Conservation (phyloP, 2,329 filamentous ascomycete genomes). For the Penicillium occitanis region DNA sequence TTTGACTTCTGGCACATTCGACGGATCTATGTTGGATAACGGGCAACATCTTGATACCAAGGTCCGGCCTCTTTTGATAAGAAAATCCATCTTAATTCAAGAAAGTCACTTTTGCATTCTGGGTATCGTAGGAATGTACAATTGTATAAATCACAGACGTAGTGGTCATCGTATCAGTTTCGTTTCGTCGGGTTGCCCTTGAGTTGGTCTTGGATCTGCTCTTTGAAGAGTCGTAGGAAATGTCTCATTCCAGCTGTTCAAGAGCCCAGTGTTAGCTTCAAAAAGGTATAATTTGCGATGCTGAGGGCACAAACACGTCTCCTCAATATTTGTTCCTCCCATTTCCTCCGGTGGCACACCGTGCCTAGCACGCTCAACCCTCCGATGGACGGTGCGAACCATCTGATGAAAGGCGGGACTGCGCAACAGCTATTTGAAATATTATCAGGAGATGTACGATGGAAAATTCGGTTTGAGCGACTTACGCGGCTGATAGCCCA, state of each 20-base stretch:
- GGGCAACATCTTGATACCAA: not conserved
- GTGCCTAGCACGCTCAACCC: constrained; percentile 42
- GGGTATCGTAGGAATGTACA: constrained; percentile 14
- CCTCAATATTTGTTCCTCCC: constrained; percentile 44
- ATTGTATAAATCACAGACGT: not conserved
- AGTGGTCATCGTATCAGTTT: constrained; percentile 21
- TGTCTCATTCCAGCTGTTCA: constrained; percentile 32
- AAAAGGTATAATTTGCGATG: not conserved
- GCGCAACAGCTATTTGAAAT: constrained; percentile 37
- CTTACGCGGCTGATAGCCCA: constrained; percentile 42
- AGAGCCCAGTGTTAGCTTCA: not conserved
- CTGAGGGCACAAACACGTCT: constrained; percentile 30
- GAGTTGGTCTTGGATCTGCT: constrained; percentile 45
- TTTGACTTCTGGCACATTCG: not conserved
- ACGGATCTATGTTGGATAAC: not conserved
- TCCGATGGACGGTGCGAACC: constrained; percentile 45
- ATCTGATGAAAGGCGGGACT: constrained; percentile 47
- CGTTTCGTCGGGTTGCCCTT: constrained; percentile 39
- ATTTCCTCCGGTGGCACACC: constrained; percentile 45
- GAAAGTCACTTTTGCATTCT: constrained; percentile 17
- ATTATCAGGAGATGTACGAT: constrained; percentile 9
- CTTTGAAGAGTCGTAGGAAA: constrained; percentile 43
- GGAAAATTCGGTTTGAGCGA: constrained; percentile 21
- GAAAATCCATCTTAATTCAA: not conserved
- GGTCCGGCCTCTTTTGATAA: not conserved